Base-by-base conservation (phyloP, 2,329 filamentous ascomycete genomes). In the Sordariomycetes sp. region DNA sequence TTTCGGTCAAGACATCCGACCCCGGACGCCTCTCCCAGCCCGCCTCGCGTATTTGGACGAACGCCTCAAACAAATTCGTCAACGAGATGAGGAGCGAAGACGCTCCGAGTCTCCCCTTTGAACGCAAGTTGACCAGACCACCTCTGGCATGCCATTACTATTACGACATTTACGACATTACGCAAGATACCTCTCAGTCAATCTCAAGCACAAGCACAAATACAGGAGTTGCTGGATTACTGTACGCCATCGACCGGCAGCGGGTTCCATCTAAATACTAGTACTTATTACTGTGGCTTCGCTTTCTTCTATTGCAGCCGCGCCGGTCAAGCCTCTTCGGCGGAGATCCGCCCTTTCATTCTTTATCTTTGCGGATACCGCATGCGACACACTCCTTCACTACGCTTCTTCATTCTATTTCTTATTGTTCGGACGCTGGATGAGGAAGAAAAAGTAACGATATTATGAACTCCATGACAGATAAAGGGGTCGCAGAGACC, bases 41-140 rank as follows among this genome's bases (percentile, higher is more conserved):
- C 68, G 70, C 9, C 54, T 77, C 36, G 70, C 72, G 5, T 75
- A 77, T 40, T 65, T 77, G 30, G 72, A 77, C 45, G 65, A 73
- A 43, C 67, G 71, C 24, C 63, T 77, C 28, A 68, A 66, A 42
- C 68, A 73, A 39, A 58, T 76, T 38, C 64, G 69, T 39, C 64
- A 58, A 30, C 63, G 64, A 24, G 58, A 59, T 34, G 46, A 45
- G 18, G 54, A 55, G 27, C 55, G 51, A 8, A 58, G 59, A 37
- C 63, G 63, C 33, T 70, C 71, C 7, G 63, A 71, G 42, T 72
- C 69, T 16, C 70, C 70, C 4, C 46, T 63, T 27, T 70, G 55
- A 62, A 21, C 18, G 4, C 18, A 31, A 31, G 20, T 14, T 8
- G 16, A 26, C 6, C n/a, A 6, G 30, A 32, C 19, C 16, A 18